A percentile compares a stretch with the other conserved stretches of the same genome.
phyloP scores from a whole-genome alignment of 2,329 filamentous ascomycete genomes.

The Cladosporium velox region DNA sequence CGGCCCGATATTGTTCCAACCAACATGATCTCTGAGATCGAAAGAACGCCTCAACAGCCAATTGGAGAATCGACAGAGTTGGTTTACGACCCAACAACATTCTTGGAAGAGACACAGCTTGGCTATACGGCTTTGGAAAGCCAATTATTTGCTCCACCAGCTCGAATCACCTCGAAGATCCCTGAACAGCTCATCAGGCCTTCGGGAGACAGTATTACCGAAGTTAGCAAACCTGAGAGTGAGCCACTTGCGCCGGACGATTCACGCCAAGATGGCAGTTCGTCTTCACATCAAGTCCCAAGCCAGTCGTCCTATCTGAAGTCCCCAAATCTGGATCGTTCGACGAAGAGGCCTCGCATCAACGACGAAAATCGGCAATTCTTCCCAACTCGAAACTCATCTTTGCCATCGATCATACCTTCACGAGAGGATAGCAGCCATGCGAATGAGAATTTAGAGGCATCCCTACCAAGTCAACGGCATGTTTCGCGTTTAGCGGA shows the following conservation, averaged over 20 bases:
- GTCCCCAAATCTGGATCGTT: slow-evolving; percentile 23
- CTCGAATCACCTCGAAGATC: background rate
- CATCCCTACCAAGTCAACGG: background rate
- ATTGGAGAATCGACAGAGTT: background rate
- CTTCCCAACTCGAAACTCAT: background rate
- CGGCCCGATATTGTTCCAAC: background rate
- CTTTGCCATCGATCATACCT: background rate
- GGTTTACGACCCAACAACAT: slow-evolving; percentile 4
- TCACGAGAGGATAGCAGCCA: background rate
- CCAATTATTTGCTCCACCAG: slow-evolving; percentile 40
- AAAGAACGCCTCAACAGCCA: background rate
- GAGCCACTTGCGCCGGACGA: too few species aligned
- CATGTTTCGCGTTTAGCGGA: background rate
- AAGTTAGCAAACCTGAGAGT: background rate
- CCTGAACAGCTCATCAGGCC: too few species aligned
- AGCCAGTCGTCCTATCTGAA: slow-evolving; percentile 33
- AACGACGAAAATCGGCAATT: background rate
- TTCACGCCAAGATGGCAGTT: background rate
- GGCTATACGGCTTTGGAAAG: slow-evolving; percentile 45
- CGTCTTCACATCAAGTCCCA: background rate
- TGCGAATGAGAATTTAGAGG: background rate
- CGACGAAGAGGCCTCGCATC: slow-evolving; percentile 21
- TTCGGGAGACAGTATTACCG: background rate
- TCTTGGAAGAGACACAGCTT: slow-evolving; percentile 46
- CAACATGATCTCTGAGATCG: background rate